These are phyloP conservation scores for Thermomucor indicae-seudaticae DNA, from an alignment of 371 early-diverging fungal species.

Conservation along the genomic window DNA sequence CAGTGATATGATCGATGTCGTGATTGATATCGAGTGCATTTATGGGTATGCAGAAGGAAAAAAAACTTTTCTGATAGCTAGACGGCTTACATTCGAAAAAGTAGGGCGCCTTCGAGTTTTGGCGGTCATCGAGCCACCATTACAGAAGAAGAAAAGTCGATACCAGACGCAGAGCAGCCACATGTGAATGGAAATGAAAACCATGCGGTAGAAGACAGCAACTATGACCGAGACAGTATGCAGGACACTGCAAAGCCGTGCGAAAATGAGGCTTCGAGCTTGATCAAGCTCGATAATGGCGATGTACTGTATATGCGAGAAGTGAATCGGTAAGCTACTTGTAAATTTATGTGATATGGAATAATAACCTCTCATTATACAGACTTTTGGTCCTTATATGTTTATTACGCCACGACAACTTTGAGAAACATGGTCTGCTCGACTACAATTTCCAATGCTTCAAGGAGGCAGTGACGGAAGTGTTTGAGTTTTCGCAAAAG, in stretches of 20 bases:
- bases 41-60: constrained; percentile 66
- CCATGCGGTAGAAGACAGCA: too few species aligned
- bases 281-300: constrained; percentile 80
- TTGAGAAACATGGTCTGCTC: constrained; percentile 84
- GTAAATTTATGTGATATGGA: too few species aligned
- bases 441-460: constrained; percentile 87
- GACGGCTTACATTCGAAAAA: too few species aligned
- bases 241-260: background rate
- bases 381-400: constrained; percentile 78
- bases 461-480: constrained; percentile 68
- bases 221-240: constrained; percentile 12
- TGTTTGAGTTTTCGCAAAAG: constrained; percentile 59
- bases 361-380: background rate
- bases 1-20: constrained; percentile 92
- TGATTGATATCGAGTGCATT: constrained; percentile 79
- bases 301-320: constrained; percentile 81
- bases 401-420: constrained; percentile 80
- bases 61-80: too few species aligned
- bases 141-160: too few species aligned
- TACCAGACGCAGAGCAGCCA: constrained; percentile 8
- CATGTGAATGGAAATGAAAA: background rate
- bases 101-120: constrained; percentile 26
- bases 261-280: constrained; percentile 41
- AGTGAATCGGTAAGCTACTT: constrained; percentile 69
- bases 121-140: constrained; percentile 13